Evolutionary conservation across 805 yeast genomes (phyloP).

Genomic region (Clavispora asparagi): DNA sequence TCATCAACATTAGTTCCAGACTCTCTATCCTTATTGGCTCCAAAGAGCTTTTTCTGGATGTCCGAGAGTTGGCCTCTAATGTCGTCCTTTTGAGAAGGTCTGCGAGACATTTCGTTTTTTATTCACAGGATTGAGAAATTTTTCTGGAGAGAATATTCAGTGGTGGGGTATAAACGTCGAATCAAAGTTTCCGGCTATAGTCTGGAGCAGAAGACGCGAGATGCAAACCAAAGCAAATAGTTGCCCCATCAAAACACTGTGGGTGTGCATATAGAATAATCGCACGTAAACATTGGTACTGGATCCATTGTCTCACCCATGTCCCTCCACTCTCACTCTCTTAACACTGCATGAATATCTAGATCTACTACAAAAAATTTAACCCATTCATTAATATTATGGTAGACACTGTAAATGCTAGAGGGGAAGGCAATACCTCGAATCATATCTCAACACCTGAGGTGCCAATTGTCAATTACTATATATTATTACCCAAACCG

Average conservation of each 20-base stretch:
- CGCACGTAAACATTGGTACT: neutral
- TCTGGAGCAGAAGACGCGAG: neutral
- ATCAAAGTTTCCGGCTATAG: neutral
- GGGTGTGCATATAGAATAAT: neutral
- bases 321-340: no score
- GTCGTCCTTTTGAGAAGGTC: slow-evolving; percentile 19
- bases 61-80: slow-evolving; percentile 37
- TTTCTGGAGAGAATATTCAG: neutral
- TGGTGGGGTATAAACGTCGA: neutral
- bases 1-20: slow-evolving; percentile 1
- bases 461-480: no score
- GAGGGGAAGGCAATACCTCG: no score
- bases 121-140: neutral
- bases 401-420: no score
- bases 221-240: neutral
- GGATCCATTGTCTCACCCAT: no score
- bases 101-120: slow-evolving; percentile 7
- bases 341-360: neutral
- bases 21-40: slow-evolving; percentile 7
- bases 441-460: no score
- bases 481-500: neutral
- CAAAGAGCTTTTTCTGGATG: slow-evolving; percentile 31
- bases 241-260: neutral
- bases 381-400: no score
- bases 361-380: no score